Evolutionary conservation across 345 rosid genomes (phyloP).

Genomic region (Conringia planisiliqua): DNA sequence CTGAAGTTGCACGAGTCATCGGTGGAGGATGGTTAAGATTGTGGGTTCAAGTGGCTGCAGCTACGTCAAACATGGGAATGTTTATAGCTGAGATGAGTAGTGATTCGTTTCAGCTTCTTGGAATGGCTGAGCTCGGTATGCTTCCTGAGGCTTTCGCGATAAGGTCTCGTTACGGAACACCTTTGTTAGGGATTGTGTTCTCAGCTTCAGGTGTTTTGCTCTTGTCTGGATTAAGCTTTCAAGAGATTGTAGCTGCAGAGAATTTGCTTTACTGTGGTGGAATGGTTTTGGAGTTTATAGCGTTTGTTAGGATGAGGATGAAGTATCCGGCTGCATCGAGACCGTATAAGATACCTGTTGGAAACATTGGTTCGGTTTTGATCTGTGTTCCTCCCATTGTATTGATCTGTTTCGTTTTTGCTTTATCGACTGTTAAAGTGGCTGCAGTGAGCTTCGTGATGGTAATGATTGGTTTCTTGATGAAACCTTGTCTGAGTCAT

Average conservation of each 20-base stretch:
- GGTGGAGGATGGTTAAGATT: constrained; percentile 69
- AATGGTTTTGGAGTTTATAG: constrained; percentile 68
- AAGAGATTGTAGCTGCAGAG: constrained; percentile 71
- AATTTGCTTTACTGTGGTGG: constrained; percentile 68
- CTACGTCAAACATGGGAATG: constrained; percentile 78
- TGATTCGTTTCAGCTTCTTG: constrained; percentile 73
- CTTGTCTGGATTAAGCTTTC: constrained; percentile 66
- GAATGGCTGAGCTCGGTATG: constrained; percentile 76
- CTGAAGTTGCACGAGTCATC: constrained; percentile 47
- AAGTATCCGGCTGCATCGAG: constrained; percentile 49
- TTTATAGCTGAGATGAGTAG: constrained; percentile 80
- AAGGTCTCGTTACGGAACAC: constrained; percentile 61
- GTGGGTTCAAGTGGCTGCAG: constrained; percentile 80
- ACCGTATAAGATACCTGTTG: constrained; percentile 64
- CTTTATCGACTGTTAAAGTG: constrained; percentile 54
- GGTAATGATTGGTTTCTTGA: constrained; percentile 48
- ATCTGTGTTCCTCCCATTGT: constrained; percentile 65
- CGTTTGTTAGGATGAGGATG: constrained; percentile 49
- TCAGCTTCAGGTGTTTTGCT: constrained; percentile 69
- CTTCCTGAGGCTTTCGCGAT: constrained; percentile 55
- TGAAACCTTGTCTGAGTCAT: constrained; percentile 46
- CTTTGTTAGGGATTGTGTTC: constrained; percentile 54
- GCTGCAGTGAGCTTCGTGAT: constrained; percentile 46
- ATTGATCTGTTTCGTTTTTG: constrained; percentile 52
- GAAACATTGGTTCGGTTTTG: constrained; percentile 51